These are phyloP conservation scores for Candida railenensis DNA, from an alignment of 805 yeast species.

Conservation along the genomic window DNA sequence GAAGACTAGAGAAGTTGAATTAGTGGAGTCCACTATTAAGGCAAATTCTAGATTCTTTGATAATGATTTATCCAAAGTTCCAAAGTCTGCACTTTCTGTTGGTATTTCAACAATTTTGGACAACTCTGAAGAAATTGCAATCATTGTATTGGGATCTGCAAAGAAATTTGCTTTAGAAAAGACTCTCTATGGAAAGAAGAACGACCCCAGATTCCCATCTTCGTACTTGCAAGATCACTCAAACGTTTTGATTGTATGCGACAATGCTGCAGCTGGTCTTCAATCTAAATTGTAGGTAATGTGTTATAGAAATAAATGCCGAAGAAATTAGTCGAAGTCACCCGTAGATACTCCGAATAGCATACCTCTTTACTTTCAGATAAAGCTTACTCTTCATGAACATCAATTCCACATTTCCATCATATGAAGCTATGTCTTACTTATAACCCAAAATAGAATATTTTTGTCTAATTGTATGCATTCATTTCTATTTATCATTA, in stretches of 20 bases:
- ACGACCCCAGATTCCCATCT: slow-evolving; percentile 46
- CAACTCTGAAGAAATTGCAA: slow-evolving; percentile 51
- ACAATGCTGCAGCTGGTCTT: slow-evolving; percentile 46
- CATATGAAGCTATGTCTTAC: too few species aligned
- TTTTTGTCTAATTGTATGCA: neutral
- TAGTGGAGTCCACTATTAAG: slow-evolving; percentile 49
- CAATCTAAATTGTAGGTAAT: slow-evolving; percentile 27
- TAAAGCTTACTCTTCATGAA: too few species aligned
- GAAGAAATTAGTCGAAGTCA: too few species aligned
- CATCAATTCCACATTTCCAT: too few species aligned
- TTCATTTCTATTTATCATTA: neutral
- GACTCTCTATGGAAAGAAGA: slow-evolving; percentile 38
- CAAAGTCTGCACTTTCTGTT: slow-evolving; percentile 50
- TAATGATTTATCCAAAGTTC: slow-evolving; percentile 47
- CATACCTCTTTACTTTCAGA: too few species aligned
- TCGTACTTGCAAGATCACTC: slow-evolving; percentile 48
- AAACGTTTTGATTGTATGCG: slow-evolving; percentile 47
- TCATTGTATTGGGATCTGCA: slow-evolving; percentile 49
- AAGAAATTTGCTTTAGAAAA: slow-evolving; percentile 48
- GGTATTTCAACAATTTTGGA: slow-evolving; percentile 59
- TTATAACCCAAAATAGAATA: too few species aligned
- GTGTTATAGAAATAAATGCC: neutral
- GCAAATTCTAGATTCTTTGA: slow-evolving; percentile 56
- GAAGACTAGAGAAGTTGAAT: slow-evolving; percentile 44
- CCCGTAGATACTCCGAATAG: too few species aligned